Conservation (phyloP, 2,329 filamentous ascomycete species). For the Aspergillus sp. region DNA sequence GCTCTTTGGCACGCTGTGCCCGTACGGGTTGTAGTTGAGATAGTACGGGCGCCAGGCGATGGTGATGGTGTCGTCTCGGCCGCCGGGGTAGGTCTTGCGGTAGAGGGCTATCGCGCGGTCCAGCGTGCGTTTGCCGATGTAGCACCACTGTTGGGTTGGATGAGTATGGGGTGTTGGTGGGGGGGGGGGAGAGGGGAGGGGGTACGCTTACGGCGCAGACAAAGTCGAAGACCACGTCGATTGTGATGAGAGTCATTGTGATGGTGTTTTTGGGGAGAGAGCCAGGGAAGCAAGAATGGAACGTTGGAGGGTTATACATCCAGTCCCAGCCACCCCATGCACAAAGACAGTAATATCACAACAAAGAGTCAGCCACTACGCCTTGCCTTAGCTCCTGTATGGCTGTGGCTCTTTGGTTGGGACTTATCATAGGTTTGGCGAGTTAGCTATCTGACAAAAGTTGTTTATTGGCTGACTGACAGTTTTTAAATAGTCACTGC, state of each 20-base stretch:
- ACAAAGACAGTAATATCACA: too few relatives aligned
- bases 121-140: slow-evolving; percentile 41
- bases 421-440: too few relatives aligned
- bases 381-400: too few relatives aligned
- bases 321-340: too few relatives aligned
- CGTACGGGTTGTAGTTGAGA: slow-evolving; percentile 24
- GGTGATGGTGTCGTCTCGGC: slow-evolving; percentile 32
- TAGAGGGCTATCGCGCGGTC: slow-evolving; percentile 39
- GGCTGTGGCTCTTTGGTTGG: too few relatives aligned
- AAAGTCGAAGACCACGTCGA: slow-evolving; percentile 30
- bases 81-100: slow-evolving; percentile 41
- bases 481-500: too few relatives aligned
- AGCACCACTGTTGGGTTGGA: slow-evolving; percentile 38
- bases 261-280: not conserved
- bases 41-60: slow-evolving; percentile 42
- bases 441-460: too few relatives aligned
- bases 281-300: too few relatives aligned
- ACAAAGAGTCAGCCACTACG: too few relatives aligned
- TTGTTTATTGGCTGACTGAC: too few relatives aligned
- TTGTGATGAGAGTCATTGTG: slow-evolving; percentile 14
- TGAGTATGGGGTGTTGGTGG: not conserved
- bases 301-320: too few relatives aligned
- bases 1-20: slow-evolving; percentile 5
- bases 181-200: not conserved
- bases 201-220: slow-evolving; percentile 28